Base-by-base conservation (phyloP, 768 basidiomycete genomes). In the Termitomyces sp. region DNA sequence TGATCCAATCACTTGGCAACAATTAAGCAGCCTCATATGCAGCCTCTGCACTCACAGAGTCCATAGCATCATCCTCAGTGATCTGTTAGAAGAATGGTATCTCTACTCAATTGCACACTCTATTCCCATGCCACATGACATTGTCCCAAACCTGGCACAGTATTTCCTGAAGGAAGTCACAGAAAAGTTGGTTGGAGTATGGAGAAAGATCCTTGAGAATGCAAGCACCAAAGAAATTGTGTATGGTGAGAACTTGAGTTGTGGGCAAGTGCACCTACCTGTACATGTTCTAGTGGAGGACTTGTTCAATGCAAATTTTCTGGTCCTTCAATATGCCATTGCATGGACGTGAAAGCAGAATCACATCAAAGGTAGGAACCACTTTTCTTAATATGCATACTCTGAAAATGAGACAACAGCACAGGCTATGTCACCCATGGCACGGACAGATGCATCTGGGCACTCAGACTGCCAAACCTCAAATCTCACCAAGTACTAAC, bases 51-150 rank as follows among this genome's bases (percentile, higher is more conserved):
- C 73, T 19, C 83, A 80, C 19, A 88, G 89, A 2, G 75, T 89
- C 44, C 76, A 72, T 40, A 81, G 78, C 63, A 72, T 91, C 56
- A 72, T 84, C 49, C 70, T 86, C n/a, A 89, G 89, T 9, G 85
- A 88, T 54, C 74, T 89, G 49, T 76, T 73, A 16, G 86, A 90
- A 61, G 88, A 91, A 67, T 90, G 88, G 88, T 88, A 83, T 66
- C 76, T 89, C 50, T 90, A 89, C 61, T 80, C 86, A 14, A 83
- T 89, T 61, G 81, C 86, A 4, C 82, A 88, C 65, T 80, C 83
- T 0, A 78, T 89, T 47, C 51, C 66, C 11, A 68, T 73, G 9
- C 69, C 75, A 21, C 60, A 60, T 23, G 88, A 90, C 59, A 72
- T 89, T 10, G 64, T 77, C 27, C 73, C 74, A 9, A 88, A 87